Evolutionary conservation across 129 eudicot species (phyloP).

Genomic region (Flaveria linearis): DNA sequence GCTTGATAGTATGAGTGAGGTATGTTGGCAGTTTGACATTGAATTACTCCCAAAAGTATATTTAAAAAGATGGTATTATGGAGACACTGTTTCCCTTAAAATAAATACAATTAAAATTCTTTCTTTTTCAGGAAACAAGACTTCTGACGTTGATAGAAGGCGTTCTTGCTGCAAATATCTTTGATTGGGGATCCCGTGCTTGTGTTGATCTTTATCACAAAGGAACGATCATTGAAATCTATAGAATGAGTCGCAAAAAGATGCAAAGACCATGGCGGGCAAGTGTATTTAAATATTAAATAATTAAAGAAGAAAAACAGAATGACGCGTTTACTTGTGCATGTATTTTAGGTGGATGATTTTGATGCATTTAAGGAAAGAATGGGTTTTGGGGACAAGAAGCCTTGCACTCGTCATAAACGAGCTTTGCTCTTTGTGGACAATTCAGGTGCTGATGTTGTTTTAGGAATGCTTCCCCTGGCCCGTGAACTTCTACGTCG

Average conservation of each 20-base stretch:
- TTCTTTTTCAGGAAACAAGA: constrained; percentile 65
- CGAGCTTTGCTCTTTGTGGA: constrained; percentile 96
- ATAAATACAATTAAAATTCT: neutral
- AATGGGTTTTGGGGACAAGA: constrained; percentile 60
- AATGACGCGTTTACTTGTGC: neutral
- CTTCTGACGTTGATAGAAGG: constrained; percentile 85
- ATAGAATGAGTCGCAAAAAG: constrained; percentile 97
- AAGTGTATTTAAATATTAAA: constrained; percentile 30
- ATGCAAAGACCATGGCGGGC: constrained; percentile 99
- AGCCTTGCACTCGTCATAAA: constrained; percentile 52
- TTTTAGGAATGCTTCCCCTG: constrained; percentile 96
- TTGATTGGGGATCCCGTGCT: constrained; percentile 99
- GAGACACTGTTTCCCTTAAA: neutral
- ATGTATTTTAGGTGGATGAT: constrained; percentile 75
- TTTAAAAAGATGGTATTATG: neutral
- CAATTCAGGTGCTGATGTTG: constrained; percentile 94
- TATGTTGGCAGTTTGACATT: constrained; percentile 26
- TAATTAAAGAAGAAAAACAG: neutral
- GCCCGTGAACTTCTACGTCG: constrained; percentile 92
- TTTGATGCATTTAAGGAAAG: constrained; percentile 80
- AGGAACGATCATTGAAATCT: constrained; percentile 94
- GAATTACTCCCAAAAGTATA: neutral
- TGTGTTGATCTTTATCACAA: constrained; percentile 98
- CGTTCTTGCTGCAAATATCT: constrained; percentile 97
- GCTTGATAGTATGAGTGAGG: constrained; percentile 92